These are phyloP conservation scores for Paulownia fortunei DNA, from an alignment of 257 asterid genomes.

Conservation along the genomic window DNA sequence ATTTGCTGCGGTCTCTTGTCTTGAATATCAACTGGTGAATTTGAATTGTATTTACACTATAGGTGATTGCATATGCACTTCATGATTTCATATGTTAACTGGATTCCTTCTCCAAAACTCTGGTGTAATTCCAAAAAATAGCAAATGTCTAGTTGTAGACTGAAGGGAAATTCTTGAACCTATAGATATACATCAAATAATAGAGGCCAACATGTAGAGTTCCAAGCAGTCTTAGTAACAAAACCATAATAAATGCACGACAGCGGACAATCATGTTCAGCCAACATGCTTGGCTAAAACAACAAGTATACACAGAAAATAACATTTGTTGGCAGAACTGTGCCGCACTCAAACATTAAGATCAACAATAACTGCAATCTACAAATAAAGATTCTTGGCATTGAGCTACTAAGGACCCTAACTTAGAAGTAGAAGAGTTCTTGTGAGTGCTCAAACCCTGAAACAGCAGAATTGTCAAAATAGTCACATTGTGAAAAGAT, in stretches of 20 bases:
- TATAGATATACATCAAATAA: conserved; percentile 10
- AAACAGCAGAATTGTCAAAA: background rate
- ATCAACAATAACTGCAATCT: background rate
- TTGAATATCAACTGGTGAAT: too few species aligned
- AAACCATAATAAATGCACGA: conserved; percentile 4
- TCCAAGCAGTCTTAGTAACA: conserved; percentile 1
- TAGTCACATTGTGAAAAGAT: background rate
- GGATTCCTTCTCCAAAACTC: background rate
- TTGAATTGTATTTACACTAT: too few species aligned
- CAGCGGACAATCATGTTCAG: conserved; percentile 19
- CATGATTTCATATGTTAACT: background rate
- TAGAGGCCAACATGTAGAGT: background rate
- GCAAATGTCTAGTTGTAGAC: background rate
- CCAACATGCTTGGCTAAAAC: conserved; percentile 25
- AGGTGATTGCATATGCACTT: background rate
- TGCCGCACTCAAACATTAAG: background rate
- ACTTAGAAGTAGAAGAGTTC: too few species aligned
- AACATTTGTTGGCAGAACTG: conserved; percentile 20
- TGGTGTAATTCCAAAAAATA: background rate
- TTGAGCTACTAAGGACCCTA: background rate
- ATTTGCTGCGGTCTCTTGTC: too few species aligned
- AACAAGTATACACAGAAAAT: conserved; percentile 17
- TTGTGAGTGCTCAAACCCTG: background rate
- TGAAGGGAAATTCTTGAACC: background rate
- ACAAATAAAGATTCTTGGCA: background rate